These are phyloP conservation scores for Pyropia haitanensis DNA, from an alignment of 23 red algal genomes.

Conservation along the genomic window DNA sequence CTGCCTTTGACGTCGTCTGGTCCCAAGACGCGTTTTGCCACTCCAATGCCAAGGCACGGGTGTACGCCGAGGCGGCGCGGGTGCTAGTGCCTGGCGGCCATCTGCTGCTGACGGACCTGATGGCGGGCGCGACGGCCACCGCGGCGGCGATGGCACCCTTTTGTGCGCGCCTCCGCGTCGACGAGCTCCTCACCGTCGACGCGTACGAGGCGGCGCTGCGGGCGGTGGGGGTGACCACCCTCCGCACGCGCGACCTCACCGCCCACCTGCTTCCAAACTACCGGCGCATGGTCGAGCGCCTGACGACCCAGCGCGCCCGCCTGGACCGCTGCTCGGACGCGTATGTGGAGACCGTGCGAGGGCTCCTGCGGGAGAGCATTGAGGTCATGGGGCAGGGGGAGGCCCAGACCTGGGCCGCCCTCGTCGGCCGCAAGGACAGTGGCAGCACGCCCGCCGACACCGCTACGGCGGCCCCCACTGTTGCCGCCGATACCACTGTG, in stretches of 20 bases:
- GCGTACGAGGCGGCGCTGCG: not conserved
- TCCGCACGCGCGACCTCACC: not conserved
- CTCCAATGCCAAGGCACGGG: slow-evolving; percentile 1
- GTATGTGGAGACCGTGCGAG: no score
- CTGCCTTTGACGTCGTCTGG: slow-evolving; percentile 14
- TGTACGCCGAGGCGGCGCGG: slow-evolving; percentile 1
- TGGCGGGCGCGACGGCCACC: not conserved
- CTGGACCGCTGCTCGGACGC: no score
- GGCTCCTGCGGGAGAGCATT: no score
- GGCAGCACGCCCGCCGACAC: no score
- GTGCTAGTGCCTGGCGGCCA: slow-evolving; percentile 6
- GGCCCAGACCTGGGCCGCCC: no score
- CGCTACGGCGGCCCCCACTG: no score
- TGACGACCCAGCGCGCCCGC: no score
- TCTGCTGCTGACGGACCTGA: slow-evolving; percentile 16
- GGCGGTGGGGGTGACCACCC: not conserved
- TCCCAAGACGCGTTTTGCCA: slow-evolving; percentile 18
- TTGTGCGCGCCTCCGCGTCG: not conserved
- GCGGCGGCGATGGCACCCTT: not conserved
- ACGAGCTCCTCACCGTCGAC: not conserved
- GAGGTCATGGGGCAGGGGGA: no score
- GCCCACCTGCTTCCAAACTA: not conserved
- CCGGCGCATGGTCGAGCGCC: no score
- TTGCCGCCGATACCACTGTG: no score
- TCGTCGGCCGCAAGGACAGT: no score